Evolutionary conservation across 1,284 basidiomycete species (phyloP).

Genomic region (Tremellales sp.): DNA sequence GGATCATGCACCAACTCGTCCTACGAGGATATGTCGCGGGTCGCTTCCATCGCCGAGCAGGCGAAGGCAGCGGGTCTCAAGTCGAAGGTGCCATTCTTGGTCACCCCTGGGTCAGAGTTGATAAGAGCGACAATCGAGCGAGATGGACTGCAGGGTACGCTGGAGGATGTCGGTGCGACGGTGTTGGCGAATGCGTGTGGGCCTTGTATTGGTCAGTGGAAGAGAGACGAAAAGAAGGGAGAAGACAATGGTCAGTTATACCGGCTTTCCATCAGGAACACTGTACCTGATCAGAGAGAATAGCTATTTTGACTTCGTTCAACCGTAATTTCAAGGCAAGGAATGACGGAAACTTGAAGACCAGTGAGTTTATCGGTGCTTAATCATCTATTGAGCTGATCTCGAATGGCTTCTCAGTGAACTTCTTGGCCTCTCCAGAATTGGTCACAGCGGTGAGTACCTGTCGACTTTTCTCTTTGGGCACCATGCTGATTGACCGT

Average conservation of each 20-base stretch:
- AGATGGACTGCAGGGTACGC: conserved; percentile 74
- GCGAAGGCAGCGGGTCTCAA: conserved; percentile 78
- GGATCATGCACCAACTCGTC: conserved; percentile 98
- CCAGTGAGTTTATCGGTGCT: conserved; percentile 53
- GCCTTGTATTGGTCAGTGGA: conserved; percentile 99
- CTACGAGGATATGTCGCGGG: conserved; percentile 91
- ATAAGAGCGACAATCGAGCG: conserved; percentile 97
- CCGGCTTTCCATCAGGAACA: neutral
- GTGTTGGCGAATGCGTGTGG: conserved; percentile 98
- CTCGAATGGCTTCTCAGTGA: conserved; percentile 54
- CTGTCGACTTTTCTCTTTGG: neutral
- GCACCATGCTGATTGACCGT: neutral
- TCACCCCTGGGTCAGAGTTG: conserved; percentile 95
- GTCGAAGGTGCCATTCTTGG: conserved; percentile 87
- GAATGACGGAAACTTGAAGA: conserved; percentile 92
- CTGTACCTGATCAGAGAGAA: neutral
- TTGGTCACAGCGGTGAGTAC: conserved; percentile 74
- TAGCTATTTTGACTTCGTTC: conserved; percentile 94
- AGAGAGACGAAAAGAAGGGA: conserved; percentile 80
- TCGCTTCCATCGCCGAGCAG: conserved; percentile 86
- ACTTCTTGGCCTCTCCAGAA: conserved; percentile 96
- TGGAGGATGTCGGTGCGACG: conserved; percentile 75
- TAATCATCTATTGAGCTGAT: neutral
- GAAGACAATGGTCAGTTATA: conserved; percentile 76
- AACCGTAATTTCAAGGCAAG: conserved; percentile 96